A percentile compares a stretch with the other conserved stretches of the same genome.
phyloP scores from a whole-genome alignment of 768 basidiomycete genomes.

The Trametes elegans region DNA sequence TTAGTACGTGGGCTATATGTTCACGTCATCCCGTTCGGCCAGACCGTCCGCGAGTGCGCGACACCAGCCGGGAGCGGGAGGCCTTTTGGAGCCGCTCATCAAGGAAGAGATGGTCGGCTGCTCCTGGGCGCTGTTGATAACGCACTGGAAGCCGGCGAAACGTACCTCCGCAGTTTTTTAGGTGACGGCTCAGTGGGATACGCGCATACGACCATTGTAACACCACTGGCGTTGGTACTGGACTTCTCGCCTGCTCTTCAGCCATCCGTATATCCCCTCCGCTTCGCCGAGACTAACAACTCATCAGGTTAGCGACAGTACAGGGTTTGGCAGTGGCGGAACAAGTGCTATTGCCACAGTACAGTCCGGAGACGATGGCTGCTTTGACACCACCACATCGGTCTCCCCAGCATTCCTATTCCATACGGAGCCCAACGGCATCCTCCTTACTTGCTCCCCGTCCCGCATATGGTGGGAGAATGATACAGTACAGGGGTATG shows the following conservation, averaged over 20 bases:
- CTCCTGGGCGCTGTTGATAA: too few relatives aligned
- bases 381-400: conserved; percentile 50
- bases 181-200: too few relatives aligned
- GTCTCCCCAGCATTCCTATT: conserved; percentile 58
- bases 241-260: neutral
- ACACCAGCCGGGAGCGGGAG: too few relatives aligned
- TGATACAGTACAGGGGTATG: conserved; percentile 52
- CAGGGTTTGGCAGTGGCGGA: conserved; percentile 69
- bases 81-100: too few relatives aligned
- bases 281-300: neutral
- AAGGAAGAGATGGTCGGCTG: too few relatives aligned
- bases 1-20: too few relatives aligned
- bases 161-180: too few relatives aligned
- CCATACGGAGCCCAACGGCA: conserved; percentile 57
- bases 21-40: too few relatives aligned
- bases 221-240: too few relatives aligned
- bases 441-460: conserved; percentile 61
- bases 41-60: too few relatives aligned
- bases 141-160: too few relatives aligned
- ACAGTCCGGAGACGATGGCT: conserved; percentile 49
- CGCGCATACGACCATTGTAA: too few relatives aligned
- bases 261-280: neutral
- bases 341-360: conserved; percentile 69
- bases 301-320: conserved; percentile 54
- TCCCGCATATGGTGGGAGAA: conserved; percentile 69